Percentiles rank a stretch among this genome's conserved stretches.
These are phyloP conservation scores for Davidsoniella neocaledoniae DNA, from an alignment of 2,329 filamentous ascomycete genomes.

Conservation along the genomic window DNA sequence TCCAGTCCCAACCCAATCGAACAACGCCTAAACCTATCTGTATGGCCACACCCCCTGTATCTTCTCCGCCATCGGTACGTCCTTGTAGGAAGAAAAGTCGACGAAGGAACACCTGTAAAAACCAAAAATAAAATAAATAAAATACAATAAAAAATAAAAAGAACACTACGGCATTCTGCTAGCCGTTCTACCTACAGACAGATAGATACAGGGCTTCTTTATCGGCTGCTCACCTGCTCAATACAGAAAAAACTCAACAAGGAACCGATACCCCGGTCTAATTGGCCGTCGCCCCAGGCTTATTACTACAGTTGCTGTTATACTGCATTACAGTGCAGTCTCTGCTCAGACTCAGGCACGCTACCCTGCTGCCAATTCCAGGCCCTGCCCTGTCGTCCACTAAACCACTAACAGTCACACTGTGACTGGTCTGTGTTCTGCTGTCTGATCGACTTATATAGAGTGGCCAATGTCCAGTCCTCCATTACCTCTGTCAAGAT, in stretches of 20 bases:
- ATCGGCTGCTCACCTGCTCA: conserved; percentile 8
- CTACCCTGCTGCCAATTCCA: not conserved
- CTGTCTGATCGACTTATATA: conserved; percentile 7
- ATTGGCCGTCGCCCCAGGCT: not conserved
- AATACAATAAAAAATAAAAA: not conserved
- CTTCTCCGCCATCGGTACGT: not conserved
- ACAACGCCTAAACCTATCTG: not conserved
- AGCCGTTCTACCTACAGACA: not conserved
- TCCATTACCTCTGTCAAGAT: conserved; percentile 9
- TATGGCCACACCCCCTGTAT: not conserved
- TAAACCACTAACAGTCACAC: not conserved
- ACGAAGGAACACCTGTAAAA: conserved; percentile 1
- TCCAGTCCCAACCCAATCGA: not conserved
- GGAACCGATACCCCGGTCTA: not conserved
- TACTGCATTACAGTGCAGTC: too few species aligned
- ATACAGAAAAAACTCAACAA: conserved; percentile 2
- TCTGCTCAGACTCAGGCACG: conserved; percentile 2
- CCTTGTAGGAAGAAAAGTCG: too few species aligned
- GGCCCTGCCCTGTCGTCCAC: not conserved
- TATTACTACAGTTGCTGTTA: not conserved
- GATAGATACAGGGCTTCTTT: not conserved
- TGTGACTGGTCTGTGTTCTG: not conserved
- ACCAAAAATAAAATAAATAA: not conserved
- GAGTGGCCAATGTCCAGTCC: conserved; percentile 9
- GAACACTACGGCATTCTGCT: conserved; percentile 8